Evolutionary conservation across 441 rosid species (phyloP), one percentile per base, ranked within the genome.

Genomic region (Iberis amara): DNA sequence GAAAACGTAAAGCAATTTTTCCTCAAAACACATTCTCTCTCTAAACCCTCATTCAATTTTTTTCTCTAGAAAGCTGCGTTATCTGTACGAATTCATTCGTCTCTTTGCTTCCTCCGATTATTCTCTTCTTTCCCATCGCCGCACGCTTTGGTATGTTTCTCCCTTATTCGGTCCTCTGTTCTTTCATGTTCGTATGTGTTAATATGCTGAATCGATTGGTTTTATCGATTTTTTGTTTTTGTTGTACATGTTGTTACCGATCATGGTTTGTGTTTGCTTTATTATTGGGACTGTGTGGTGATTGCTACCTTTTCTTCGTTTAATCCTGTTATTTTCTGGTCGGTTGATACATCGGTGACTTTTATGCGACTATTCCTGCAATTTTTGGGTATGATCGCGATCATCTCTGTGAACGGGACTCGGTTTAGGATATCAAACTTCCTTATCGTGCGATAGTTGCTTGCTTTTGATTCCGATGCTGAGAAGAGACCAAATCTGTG

Each of bases 91-190:
- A 37, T 49, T 9, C 49, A 12, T 66, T 37, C 55, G 26, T 48
- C 37, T 42, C 37, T 54, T 63, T 49, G 39, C 50, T 53, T 64
- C 44, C 53, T 39, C 43, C 41, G 31, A 56, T 45, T 30, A 23
- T 40, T 52, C 32, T 50, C 35, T 4, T 30, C 31, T 18, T 43
- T 15, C 23, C 13, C 43, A 23, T 64, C 57, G 54, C 60, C 44
- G 36, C 2, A 14, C 46, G 52, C 18, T 5, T 5, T 70, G 78
- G 78, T 73, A 63, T 18, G 62, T 32, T 61, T 54, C 48, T 55
- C 10, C 7, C 11, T 57, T 53, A 42, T 44, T 60, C 33, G 55
- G 52, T 50, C 68, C 39, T 74, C 47, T 4, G 63, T 37, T 42
- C 39, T 15, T 37, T 28, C 30, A 7, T 59, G 3, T 38, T 31